These are phyloP conservation scores for Eucalyptus marginata DNA, from an alignment of 345 rosid species.

Conservation along the genomic window DNA sequence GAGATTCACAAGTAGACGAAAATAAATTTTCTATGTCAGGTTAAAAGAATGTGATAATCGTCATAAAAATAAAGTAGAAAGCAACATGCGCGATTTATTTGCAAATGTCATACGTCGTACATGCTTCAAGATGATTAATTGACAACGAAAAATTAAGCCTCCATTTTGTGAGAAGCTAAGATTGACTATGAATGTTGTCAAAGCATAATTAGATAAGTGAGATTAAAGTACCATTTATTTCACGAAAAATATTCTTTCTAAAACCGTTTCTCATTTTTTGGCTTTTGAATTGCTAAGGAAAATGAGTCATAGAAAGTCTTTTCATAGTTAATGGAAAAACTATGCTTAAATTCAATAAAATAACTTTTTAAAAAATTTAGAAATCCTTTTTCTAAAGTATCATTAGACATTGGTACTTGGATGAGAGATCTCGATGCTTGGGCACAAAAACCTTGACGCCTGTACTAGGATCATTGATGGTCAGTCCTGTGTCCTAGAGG, in stretches of 20 bases:
- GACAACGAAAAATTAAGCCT: neutral
- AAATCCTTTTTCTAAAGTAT: neutral
- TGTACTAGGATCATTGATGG: neutral
- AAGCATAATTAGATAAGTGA: neutral
- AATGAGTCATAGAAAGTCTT: neutral
- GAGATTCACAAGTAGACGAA: neutral
- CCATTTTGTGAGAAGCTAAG: neutral
- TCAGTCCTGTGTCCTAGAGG: neutral
- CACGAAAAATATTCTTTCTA: neutral
- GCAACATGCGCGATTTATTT: neutral
- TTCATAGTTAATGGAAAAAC: neutral
- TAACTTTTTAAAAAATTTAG: neutral
- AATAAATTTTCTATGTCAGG: neutral
- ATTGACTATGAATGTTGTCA: neutral
- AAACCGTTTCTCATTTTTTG: neutral
- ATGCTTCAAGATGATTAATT: neutral
- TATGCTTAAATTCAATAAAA: neutral
- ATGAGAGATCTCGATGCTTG: neutral
- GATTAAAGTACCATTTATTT: neutral
- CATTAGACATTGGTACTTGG: neutral
- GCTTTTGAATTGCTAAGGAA: neutral
- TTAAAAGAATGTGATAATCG: neutral
- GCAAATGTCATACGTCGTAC: neutral
- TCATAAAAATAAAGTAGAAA: neutral
- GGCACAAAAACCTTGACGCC: neutral